Evolutionary conservation across 192 early-diverging fungal genomes (phyloP).

Genomic region (Podila minutissima): DNA sequence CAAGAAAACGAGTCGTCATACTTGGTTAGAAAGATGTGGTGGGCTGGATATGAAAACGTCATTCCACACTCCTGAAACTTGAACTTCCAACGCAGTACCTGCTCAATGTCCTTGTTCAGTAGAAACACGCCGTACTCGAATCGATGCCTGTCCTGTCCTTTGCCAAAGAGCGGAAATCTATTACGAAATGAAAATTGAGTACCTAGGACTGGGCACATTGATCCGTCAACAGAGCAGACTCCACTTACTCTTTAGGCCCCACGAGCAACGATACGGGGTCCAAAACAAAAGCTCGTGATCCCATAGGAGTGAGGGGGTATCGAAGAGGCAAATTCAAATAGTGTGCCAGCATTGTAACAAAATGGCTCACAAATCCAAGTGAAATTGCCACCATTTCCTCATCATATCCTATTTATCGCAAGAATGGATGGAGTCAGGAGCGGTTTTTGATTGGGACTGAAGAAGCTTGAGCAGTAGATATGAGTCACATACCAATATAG

Average conservation of each 20-base stretch:
- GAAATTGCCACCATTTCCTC: constrained; percentile 75
- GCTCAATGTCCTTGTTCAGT: constrained; percentile 88
- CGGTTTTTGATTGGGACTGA: neutral
- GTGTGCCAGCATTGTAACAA: constrained; percentile 73
- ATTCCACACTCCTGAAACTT: too few relatives aligned
- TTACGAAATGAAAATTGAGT: neutral
- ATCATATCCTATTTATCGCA: constrained; percentile 47
- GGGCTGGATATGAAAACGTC: too few relatives aligned
- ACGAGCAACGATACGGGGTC: constrained; percentile 56
- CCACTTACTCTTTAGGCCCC: constrained; percentile 38
- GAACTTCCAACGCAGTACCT: constrained; percentile 55
- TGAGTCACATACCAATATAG: constrained; percentile 39
- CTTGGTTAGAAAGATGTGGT: neutral
- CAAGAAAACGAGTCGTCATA: neutral
- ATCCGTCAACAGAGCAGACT: neutral
- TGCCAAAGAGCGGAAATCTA: constrained; percentile 81
- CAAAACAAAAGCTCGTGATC: constrained; percentile 71
- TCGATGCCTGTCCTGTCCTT: constrained; percentile 70
- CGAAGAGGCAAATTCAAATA: constrained; percentile 75
- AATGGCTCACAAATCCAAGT: constrained; percentile 74
- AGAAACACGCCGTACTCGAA: constrained; percentile 90
- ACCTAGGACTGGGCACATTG: neutral
- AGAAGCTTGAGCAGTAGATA: neutral
- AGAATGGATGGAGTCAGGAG: neutral
- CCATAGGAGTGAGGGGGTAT: constrained; percentile 82